A percentile compares a stretch with the other conserved stretches of the same genome.
phyloP scores from a whole-genome alignment of 768 basidiomycete species.

The Pulveroboletus sp. region DNA sequence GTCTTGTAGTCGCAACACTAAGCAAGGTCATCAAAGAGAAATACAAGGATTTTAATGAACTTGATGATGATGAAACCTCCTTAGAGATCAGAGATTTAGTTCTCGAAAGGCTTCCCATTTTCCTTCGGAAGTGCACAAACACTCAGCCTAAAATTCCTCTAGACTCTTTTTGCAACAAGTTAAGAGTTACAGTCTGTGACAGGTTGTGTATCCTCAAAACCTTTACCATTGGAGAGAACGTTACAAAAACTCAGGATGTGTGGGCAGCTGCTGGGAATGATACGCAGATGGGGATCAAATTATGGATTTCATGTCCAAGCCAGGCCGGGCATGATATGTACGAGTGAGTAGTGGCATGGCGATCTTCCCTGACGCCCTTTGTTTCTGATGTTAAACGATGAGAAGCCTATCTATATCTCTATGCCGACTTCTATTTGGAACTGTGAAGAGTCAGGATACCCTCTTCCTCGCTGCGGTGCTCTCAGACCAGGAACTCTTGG shows the following conservation, averaged over 20 bases:
- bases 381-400: constrained; percentile 1
- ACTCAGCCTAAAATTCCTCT: constrained; percentile 54
- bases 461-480: constrained; percentile 88
- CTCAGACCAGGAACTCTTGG: constrained; percentile 74
- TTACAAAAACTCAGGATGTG: constrained; percentile 56
- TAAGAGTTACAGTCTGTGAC: constrained; percentile 62
- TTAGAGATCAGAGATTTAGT: constrained; percentile 56
- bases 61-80: constrained; percentile 43
- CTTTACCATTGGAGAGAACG: constrained; percentile 45
- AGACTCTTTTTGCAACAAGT: constrained; percentile 51
- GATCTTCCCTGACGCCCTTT: neutral
- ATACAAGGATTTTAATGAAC: constrained; percentile 54
- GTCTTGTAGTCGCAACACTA: too few species aligned
- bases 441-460: constrained; percentile 80
- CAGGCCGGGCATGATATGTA: constrained; percentile 79
- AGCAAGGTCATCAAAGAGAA: constrained; percentile 77
- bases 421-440: constrained; percentile 70
- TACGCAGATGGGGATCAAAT: constrained; percentile 52
- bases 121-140: constrained; percentile 81
- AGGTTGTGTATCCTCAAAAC: constrained; percentile 59
- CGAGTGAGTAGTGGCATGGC: constrained; percentile 54
- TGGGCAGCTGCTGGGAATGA: constrained; percentile 61
- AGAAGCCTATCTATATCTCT: constrained; percentile 76
- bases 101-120: constrained; percentile 79
- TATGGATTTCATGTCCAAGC: constrained; percentile 77